Evolutionary conservation across 176 grass and related monocot genomes (phyloP), one percentile per base, ranked within the genome.

Genomic region (Paspalum vaginatum): DNA sequence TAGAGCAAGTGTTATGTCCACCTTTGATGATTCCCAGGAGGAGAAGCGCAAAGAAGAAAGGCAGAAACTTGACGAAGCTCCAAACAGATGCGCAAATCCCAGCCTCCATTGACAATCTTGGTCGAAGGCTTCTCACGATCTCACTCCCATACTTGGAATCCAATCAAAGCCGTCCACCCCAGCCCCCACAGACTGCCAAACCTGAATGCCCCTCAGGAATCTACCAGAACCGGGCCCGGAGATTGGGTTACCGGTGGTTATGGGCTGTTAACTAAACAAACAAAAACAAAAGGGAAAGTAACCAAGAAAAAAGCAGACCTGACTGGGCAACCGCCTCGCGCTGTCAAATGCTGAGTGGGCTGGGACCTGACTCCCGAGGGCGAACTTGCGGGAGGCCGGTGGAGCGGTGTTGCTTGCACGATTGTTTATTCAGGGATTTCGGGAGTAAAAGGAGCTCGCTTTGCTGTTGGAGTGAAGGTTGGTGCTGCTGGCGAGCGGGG

Each of bases 11-110:
- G n/a, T 24, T 16, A 5, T 55, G 73, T 64, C 38, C 60, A 93
- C 96, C 96, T 95, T 99, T 99, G 69, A 99, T 81, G 70, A 89
- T 78, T 20, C 96, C 92, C 9, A 99, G 88, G 68, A 99, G 57
- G 74, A 99, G 80, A 65, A 95, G 78, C 4, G 83, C 92, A n/a
- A 82, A 83, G 87, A 99, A 99, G 84, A 86, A 99, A n/a, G 92
- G 90, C 70, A 99, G 74, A 86, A 99, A 99, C 86, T 91, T 84
- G 78, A 99, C 54, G 48, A 99, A 85, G 56, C 88, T 95, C 92
- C 90, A 86, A 68, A 83, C 87, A 83, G 87, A 79, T 24, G 73
- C 67, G 83, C 87, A 84, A 63, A 94, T 69, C 57, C 91, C 89
- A 46, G 79, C 27, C 77, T 89, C 92, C 95, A 98, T 96, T 72